These are phyloP conservation scores for Fagopyrum esculentum DNA, from an alignment of 148 eudicot species.

Conservation along the genomic window DNA sequence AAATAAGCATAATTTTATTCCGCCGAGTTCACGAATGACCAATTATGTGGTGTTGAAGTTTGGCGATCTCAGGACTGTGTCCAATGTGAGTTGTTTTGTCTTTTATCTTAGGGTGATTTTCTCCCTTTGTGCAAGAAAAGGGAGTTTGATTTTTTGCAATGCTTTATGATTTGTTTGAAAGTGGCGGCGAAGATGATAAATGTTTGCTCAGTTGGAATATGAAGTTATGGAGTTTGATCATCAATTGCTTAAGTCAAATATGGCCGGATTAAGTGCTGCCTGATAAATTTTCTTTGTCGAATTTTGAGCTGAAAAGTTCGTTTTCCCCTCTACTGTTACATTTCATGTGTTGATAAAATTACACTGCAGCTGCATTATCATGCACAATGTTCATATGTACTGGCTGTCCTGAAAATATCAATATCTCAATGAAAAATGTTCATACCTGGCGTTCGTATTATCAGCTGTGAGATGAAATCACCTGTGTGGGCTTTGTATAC, in stretches of 20 bases:
- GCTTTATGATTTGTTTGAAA: background rate
- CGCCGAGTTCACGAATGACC: conserved; percentile 82
- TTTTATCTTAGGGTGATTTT: conserved; percentile 6
- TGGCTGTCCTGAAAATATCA: background rate
- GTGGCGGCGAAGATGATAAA: background rate
- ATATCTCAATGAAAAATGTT: background rate
- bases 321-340: background rate
- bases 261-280: background rate
- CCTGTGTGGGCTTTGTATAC: conserved; percentile 12
- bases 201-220: background rate
- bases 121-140: background rate
- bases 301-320: background rate
- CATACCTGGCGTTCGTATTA: background rate
- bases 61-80: conserved; percentile 46
- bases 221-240: background rate
- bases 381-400: background rate
- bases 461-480: background rate
- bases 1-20: conserved; percentile 59
- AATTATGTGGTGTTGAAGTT: conserved; percentile 78
- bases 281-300: background rate
- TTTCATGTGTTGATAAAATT: background rate
- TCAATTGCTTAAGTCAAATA: background rate
- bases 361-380: background rate
- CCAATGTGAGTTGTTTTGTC: conserved; percentile 39
- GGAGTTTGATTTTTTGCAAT: background rate